Evolutionary conservation across 805 yeast species (phyloP).

Genomic region (Hanseniaspora occidentalis): DNA sequence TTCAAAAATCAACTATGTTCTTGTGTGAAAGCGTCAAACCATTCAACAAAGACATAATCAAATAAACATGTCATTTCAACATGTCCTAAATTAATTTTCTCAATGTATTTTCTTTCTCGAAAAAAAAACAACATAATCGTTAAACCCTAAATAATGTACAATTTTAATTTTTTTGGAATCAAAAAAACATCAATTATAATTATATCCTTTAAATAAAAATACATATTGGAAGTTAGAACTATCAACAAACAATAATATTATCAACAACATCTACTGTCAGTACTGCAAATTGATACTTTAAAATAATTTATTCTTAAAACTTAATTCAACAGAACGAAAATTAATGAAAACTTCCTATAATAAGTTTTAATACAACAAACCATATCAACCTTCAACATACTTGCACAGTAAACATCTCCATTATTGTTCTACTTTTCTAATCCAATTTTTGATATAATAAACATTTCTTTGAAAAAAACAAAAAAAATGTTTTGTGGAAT

Average conservation of each 20-base stretch:
- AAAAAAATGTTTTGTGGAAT: neutral
- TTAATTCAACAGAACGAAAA: neutral
- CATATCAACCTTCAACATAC: constrained; percentile 1
- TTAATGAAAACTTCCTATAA: constrained; percentile 1
- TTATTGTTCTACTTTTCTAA: neutral
- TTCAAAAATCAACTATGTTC: too few relatives aligned
- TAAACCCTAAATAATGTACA: constrained; percentile 1
- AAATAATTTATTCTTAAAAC: neutral
- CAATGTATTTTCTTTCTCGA: neutral
- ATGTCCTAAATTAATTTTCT: neutral
- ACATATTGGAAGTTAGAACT: neutral
- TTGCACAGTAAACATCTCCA: neutral
- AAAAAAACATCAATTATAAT: neutral
- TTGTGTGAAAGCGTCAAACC: too few relatives aligned
- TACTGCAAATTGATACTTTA: neutral
- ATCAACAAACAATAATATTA: neutral
- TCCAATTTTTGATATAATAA: too few relatives aligned
- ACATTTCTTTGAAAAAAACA: too few relatives aligned
- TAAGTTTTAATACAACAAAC: neutral
- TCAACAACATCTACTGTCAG: neutral
- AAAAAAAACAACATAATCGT: too few relatives aligned
- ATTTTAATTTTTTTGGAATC: neutral
- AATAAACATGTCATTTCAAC: too few relatives aligned
- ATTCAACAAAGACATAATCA: too few relatives aligned
- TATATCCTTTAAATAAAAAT: neutral